phyloP scores from a whole-genome alignment of 371 early-diverging fungal genomes.

The Synchytrium microbalum region DNA sequence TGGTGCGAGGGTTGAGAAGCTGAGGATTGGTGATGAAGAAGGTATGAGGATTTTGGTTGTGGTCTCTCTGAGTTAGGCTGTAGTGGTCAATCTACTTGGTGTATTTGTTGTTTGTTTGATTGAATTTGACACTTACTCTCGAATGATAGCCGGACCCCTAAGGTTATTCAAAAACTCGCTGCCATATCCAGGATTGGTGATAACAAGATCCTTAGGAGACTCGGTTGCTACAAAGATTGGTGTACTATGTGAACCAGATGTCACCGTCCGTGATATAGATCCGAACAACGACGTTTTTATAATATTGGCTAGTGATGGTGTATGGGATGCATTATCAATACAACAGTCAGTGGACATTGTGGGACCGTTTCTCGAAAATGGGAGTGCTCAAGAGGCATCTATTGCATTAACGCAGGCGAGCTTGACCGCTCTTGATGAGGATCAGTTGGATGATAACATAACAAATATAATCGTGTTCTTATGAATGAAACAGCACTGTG shows the following conservation, averaged over 20 bases:
- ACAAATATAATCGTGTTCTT: slow-evolving; percentile 32
- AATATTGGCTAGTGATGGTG: slow-evolving; percentile 39
- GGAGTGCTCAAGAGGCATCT: slow-evolving; percentile 2
- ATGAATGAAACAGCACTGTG: not conserved
- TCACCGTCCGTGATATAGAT: slow-evolving; percentile 13
- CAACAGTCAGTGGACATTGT: slow-evolving; percentile 24
- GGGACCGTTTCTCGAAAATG: slow-evolving; percentile 12
- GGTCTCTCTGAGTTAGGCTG: slow-evolving; percentile 2
- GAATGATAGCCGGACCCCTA: slow-evolving; percentile 28
- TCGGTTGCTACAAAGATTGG: slow-evolving; percentile 33
- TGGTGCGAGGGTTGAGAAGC: slow-evolving; percentile 38
- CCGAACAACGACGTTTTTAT: slow-evolving; percentile 22
- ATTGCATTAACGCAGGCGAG: slow-evolving; percentile 13
- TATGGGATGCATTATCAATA: slow-evolving; percentile 38
- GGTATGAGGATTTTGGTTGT: slow-evolving; percentile 3
- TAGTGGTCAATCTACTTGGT: too few relatives aligned
- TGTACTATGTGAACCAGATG: slow-evolving; percentile 36
- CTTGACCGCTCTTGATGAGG: slow-evolving; percentile 27
- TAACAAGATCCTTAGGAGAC: slow-evolving; percentile 42
- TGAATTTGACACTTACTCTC: not conserved
- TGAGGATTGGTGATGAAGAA: slow-evolving; percentile 21
- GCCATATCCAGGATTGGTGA: slow-evolving; percentile 45
- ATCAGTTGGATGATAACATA: slow-evolving; percentile 39
- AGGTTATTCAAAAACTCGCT: slow-evolving; percentile 42
- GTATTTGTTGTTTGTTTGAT: too few relatives aligned